Base-by-base conservation (phyloP, 2,329 filamentous ascomycete species). In the Claviceps humidiphila region DNA sequence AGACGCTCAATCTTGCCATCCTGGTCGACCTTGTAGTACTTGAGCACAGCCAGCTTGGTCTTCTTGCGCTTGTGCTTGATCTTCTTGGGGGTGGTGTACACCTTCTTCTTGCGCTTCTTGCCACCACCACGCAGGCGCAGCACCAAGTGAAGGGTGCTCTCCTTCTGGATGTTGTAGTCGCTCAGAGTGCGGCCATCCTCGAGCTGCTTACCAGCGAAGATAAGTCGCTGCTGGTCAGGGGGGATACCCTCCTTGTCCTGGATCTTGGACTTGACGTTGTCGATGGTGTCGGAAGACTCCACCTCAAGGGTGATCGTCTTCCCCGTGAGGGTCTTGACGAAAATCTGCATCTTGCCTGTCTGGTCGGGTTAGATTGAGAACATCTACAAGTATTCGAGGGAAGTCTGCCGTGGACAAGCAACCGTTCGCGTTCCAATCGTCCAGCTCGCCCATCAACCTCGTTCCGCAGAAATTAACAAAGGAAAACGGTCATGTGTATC, bases 11-110 rank as follows among this genome's bases (percentile, higher is more conserved):
- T 97, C 86, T 97, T 97, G 77, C 94, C 93, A 69, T 98, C 93
- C 67, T 87, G 89, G 75, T 97, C 93, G 67, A 98, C 93, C 88
- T 98, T 98, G 88, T 98, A 98, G 88, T 98, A 98, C 86, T 98
- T 98, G 75, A 98, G 90, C 66, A 98, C 91, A 69, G 93, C 93
- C 74, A 98, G 80, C 87, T 98, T 98, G 84, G 87, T 95, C 91
- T 98, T 98, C 89, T 97, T 98, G 81, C 89, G 87, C 90, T 98
- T 98, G 86, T 98, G 93, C 93, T 98, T 98, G 87, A 98, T 98
- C 89, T 98, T 98, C 90, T 98, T 98, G 74, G 93, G 93, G 69
- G 93, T 98, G 73, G 89, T 97, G 87, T 98, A 98, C 66, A 98
- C 93, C 90, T 98, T 98, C 89, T 95, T 95, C 89, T 98, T 98